Evolutionary conservation across 306 rosid genomes (phyloP), one percentile per base, ranked within the genome.

Genomic region (Carpinus viminea): DNA sequence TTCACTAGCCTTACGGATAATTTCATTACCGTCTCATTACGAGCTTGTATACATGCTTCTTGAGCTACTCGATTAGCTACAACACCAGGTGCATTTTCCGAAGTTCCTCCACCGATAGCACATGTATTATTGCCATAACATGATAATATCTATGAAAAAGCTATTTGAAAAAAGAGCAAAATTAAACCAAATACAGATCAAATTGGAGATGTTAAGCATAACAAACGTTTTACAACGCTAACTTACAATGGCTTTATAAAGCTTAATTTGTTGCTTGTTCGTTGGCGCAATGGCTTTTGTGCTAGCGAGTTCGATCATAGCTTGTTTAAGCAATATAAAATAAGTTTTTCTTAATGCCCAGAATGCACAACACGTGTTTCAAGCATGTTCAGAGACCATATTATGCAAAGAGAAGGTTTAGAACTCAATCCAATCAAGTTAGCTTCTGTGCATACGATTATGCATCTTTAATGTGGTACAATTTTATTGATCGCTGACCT

Each of bases 21-120:
- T 31, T 73, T 9, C 20, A 53, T 53, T 52, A 52, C 21, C 76
- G 48, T 73, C 76, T 24, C 26, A 34, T 73, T 73, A 53, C 15
- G 64, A 73, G 62, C 76, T 73, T 53, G 64, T 8, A 73, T 28
- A 50, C 65, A 73, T 73, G 45, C 45, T 62, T 62, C 20, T 62
- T 31, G 45, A 62, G 69, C 43, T 34, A 62, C 41, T 31, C 10
- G 69, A 62, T 62, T 62, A 28, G n/a, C 20, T 62, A 13, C n/a
- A 15, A 8, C 12, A 62, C 69, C 10, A 2, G 45, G 45, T 4
- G 38, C 36, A 60, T 60, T 26, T 60, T 4, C 38, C 15, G 1
- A 12, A 50, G 54, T 50, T 50, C 17, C 17, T 50, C 7, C 7
- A 7, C 45, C 45, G 5, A 1, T 41, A 41, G 45, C 45, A 41